phyloP scores from a whole-genome alignment of 2,329 filamentous ascomycete genomes.

The Fusarium denticulatum region DNA sequence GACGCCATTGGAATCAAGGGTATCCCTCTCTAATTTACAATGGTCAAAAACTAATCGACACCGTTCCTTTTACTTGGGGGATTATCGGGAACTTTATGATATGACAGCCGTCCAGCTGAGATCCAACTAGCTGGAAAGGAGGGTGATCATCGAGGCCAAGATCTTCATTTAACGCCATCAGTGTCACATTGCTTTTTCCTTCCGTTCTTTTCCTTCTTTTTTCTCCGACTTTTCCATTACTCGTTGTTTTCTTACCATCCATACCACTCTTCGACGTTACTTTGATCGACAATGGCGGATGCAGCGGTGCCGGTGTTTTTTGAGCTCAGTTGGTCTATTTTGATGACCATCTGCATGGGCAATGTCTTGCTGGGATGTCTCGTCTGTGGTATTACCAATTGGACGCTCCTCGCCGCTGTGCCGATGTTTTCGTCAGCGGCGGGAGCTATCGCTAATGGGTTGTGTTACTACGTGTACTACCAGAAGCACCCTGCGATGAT shows the following conservation, averaged over 20 bases:
- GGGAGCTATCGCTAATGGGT: constrained; percentile 52
- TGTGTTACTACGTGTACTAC: constrained; percentile 55
- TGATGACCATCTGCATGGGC: constrained; percentile 53
- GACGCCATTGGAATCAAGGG: neutral
- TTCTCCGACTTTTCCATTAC: neutral
- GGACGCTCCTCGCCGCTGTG: constrained; percentile 50
- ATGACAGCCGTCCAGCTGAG: neutral
- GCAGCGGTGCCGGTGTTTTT: constrained; percentile 45
- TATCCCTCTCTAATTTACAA: neutral
- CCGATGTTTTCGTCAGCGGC: constrained; percentile 52
- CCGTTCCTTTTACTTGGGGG: neutral
- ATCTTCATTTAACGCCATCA: neutral
- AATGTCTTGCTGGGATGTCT: constrained; percentile 52
- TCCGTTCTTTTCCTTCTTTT: neutral
- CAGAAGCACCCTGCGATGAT: constrained; percentile 27
- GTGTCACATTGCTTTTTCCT: constrained; percentile 12
- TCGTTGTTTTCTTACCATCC: neutral
- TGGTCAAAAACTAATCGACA: neutral
- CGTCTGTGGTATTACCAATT: constrained; percentile 51
- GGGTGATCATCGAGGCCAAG: neutral
- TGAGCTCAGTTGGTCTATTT: constrained; percentile 55
- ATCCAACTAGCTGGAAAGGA: constrained; percentile 8
- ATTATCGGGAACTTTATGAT: neutral
- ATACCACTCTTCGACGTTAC: neutral
- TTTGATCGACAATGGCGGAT: constrained; percentile 9